Conservation (phyloP, 2,329 filamentous ascomycete species). For the Tympanopsis confertula region DNA sequence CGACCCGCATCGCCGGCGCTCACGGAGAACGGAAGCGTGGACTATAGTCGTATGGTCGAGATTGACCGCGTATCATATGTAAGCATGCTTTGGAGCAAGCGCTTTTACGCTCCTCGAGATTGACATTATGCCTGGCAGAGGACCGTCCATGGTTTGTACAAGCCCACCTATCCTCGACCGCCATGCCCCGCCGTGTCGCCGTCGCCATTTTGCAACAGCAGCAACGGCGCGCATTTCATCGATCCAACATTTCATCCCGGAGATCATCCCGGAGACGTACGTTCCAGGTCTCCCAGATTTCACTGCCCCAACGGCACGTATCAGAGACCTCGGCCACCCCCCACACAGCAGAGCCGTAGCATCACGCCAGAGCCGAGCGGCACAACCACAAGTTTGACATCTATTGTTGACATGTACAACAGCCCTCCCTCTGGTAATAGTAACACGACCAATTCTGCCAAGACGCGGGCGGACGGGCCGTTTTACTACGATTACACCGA, state of each 20-base stretch:
- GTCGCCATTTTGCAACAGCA: conserved; percentile 24
- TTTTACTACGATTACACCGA: conserved; percentile 43
- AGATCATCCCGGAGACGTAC: conserved; percentile 8
- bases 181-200: conserved; percentile 23
- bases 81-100: conserved; percentile 7
- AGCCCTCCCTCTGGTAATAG: conserved; percentile 13
- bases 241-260: conserved; percentile 11
- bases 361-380: conserved; percentile 22
- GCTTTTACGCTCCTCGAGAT: conserved; percentile 1
- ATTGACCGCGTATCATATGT: conserved; percentile 35
- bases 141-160: conserved; percentile 29
- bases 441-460: conserved; percentile 12
- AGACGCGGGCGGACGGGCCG: conserved; percentile 13
- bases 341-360: conserved; percentile 20
- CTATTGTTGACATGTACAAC: conserved; percentile 35
- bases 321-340: conserved; percentile 20
- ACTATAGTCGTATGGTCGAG: conserved; percentile 37
- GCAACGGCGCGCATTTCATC: conserved; percentile 27
- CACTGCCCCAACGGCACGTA: conserved; percentile 7
- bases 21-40: conserved; percentile 31
- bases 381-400: conserved; percentile 35
- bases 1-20: conserved; percentile 35
- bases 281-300: conserved; percentile 2
- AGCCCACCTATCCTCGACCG: conserved; percentile 20
- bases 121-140: conserved; percentile 19